Conservation (phyloP, 345 rosid genomes). For the Citrus sp. region DNA sequence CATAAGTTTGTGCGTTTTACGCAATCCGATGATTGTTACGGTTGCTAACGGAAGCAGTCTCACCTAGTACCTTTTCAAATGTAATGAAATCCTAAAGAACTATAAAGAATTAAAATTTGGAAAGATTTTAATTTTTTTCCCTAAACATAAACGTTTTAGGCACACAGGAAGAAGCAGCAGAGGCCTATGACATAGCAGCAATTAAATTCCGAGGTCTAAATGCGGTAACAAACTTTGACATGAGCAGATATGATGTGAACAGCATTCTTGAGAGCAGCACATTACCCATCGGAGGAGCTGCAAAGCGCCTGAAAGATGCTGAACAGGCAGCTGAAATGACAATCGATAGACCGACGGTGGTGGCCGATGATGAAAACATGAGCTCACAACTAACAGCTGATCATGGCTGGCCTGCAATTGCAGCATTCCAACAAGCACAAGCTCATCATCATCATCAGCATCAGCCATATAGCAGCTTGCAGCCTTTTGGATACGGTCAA, state of each 20-base stretch:
- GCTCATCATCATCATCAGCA: slow-evolving; percentile 25
- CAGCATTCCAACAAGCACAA: slow-evolving; percentile 43
- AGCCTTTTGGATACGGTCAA: slow-evolving; percentile 40
- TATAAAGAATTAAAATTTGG: not conserved
- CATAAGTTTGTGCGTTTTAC: too few relatives aligned
- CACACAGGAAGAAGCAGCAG: slow-evolving; percentile 97
- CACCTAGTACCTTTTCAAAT: not conserved
- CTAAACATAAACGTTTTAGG: slow-evolving; percentile 28
- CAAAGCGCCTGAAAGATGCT: slow-evolving; percentile 58
- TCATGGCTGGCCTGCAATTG: slow-evolving; percentile 41
- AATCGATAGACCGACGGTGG: slow-evolving; percentile 12
- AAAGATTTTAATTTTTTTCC: not conserved
- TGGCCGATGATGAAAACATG: slow-evolving; percentile 8
- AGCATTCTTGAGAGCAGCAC: slow-evolving; percentile 80
- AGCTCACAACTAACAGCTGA: slow-evolving; percentile 16
- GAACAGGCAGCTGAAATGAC: slow-evolving; percentile 34
- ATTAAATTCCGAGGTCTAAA: slow-evolving; percentile 86
- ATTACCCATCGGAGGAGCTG: slow-evolving; percentile 72
- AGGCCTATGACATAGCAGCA: slow-evolving; percentile 96
- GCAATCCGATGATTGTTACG: too few relatives aligned
- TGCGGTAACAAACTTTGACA: slow-evolving; percentile 98
- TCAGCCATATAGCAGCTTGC: slow-evolving; percentile 26
- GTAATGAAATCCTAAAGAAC: not conserved
- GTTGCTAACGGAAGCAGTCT: not conserved
- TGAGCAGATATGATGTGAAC: slow-evolving; percentile 78